Percentiles rank a stretch among this genome's conserved stretches.
Conservation (phyloP, 345 rosid species). For the Pseudoturritis turrita region DNA sequence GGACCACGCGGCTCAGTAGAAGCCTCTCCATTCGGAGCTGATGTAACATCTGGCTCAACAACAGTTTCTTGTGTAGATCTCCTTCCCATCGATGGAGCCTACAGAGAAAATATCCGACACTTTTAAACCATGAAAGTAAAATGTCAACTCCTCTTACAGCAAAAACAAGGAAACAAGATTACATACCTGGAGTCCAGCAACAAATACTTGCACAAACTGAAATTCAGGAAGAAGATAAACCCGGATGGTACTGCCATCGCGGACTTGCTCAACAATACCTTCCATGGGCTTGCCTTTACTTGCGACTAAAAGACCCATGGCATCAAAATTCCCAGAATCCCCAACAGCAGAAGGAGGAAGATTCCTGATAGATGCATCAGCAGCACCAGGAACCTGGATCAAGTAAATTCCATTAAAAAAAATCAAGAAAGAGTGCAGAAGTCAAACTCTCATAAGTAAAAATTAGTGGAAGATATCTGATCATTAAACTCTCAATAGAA, state of each 20-base stretch:
- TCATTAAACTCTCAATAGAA: not conserved
- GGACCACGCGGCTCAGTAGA: slow-evolving; percentile 59
- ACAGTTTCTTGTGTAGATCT: slow-evolving; percentile 52
- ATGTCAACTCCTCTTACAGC: not conserved
- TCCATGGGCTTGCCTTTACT: slow-evolving; percentile 87
- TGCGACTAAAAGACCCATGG: slow-evolving; percentile 69
- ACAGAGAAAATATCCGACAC: not conserved
- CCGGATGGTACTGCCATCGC: slow-evolving; percentile 88
- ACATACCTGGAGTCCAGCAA: slow-evolving; percentile 93
- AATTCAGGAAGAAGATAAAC: slow-evolving; percentile 95
- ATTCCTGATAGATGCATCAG: slow-evolving; percentile 72
- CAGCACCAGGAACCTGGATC: slow-evolving; percentile 70
- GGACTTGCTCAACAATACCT: slow-evolving; percentile 92
- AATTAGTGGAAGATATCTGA: not conserved
- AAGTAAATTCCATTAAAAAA: not conserved
- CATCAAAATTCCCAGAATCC: slow-evolving; percentile 75
- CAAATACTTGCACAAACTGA: slow-evolving; percentile 92
- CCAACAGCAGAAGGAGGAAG: slow-evolving; percentile 97
- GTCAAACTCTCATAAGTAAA: slow-evolving; percentile 9
- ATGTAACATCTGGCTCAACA: slow-evolving; percentile 37
- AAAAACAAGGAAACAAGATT: not conserved
- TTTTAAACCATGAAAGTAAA: slow-evolving; percentile 8
- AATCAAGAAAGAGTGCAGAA: not conserved
- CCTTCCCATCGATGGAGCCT: slow-evolving; percentile 91
- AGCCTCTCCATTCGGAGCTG: slow-evolving; percentile 62